phyloP scores from a whole-genome alignment of 352 stramenopile genomes.

The Globisporangium megalacanthum region DNA sequence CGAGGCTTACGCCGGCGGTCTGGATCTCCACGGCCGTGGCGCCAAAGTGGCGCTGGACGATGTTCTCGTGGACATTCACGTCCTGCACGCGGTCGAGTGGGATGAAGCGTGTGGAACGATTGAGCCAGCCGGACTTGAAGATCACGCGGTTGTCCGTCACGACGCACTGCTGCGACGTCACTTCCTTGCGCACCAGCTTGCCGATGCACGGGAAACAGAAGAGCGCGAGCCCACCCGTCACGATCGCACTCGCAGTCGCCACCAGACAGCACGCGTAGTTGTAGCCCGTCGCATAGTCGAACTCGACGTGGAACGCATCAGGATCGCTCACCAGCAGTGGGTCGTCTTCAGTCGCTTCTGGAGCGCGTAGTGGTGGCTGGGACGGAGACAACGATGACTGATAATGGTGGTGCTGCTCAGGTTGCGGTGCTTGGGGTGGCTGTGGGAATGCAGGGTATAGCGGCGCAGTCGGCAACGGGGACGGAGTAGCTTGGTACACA shows the following conservation, averaged over 20 bases:
- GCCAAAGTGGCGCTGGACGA: conserved; percentile 29
- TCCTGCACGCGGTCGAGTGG: conserved; percentile 43
- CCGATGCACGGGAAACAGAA: conserved; percentile 11
- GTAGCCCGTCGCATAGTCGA: conserved; percentile 17
- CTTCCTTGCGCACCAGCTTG: conserved; percentile 20
- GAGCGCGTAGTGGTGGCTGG: background rate
- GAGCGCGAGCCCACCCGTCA: conserved; percentile 5
- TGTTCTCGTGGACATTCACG: conserved; percentile 34
- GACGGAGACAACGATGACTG: background rate
- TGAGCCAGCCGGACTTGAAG: conserved; percentile 32
- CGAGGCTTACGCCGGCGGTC: conserved; percentile 20
- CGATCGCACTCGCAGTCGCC: conserved; percentile 5
- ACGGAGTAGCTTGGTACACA: background rate
- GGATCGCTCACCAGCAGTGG: conserved; percentile 2
- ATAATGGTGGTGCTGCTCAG: too few relatives aligned
- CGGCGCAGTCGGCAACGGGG: background rate
- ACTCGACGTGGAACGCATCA: conserved; percentile 15
- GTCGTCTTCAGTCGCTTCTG: background rate
- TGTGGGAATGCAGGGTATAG: background rate
- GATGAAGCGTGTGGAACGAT: conserved; percentile 34
- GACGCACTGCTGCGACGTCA: conserved; percentile 28
- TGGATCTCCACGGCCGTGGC: conserved; percentile 36
- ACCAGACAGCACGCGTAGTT: conserved; percentile 13
- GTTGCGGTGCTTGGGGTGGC: background rate
- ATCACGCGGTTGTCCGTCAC: conserved; percentile 33